Conservation (phyloP, 2,329 filamentous ascomycete genomes). For the Aspergillus clavatus region DNA sequence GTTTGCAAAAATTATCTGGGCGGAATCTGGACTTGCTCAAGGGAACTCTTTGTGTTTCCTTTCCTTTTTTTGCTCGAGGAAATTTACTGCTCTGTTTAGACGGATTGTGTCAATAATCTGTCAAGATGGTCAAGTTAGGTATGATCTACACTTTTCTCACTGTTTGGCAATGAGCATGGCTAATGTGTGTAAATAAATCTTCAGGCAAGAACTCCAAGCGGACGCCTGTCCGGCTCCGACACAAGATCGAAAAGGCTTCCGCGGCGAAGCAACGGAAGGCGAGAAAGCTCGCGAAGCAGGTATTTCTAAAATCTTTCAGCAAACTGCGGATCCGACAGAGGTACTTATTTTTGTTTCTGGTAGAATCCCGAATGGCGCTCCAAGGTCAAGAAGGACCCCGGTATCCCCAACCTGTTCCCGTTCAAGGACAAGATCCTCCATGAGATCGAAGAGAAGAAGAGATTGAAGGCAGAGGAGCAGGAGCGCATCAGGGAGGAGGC, state of each 20-base stretch:
- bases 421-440: slow-evolving; percentile 94
- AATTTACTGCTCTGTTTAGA: slow-evolving; percentile 2
- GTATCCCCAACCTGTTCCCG: slow-evolving; percentile 94
- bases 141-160: slow-evolving; percentile 9
- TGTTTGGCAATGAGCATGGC: background rate
- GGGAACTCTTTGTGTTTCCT: slow-evolving; percentile 12
- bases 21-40: slow-evolving; percentile 16
- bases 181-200: slow-evolving; percentile 1
- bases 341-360: slow-evolving; percentile 9
- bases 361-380: slow-evolving; percentile 93
- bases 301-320: slow-evolving; percentile 22
- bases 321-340: background rate
- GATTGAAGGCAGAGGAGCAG: slow-evolving; percentile 74
- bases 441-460: slow-evolving; percentile 85
- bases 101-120: slow-evolving; percentile 5
- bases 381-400: slow-evolving; percentile 93
- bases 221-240: slow-evolving; percentile 76
- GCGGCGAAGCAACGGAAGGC: slow-evolving; percentile 85
- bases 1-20: slow-evolving; percentile 21
- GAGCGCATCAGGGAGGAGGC: slow-evolving; percentile 66
- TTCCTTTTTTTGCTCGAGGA: slow-evolving; percentile 11
- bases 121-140: slow-evolving; percentile 42
- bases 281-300: slow-evolving; percentile 82
- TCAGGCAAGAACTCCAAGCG: slow-evolving; percentile 94
- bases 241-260: slow-evolving; percentile 94